Percentiles rank a stretch among this genome's conserved stretches.
Evolutionary conservation across 2,329 filamentous ascomycete genomes (phyloP).

Genomic region (Endoconidiophora polonica): DNA sequence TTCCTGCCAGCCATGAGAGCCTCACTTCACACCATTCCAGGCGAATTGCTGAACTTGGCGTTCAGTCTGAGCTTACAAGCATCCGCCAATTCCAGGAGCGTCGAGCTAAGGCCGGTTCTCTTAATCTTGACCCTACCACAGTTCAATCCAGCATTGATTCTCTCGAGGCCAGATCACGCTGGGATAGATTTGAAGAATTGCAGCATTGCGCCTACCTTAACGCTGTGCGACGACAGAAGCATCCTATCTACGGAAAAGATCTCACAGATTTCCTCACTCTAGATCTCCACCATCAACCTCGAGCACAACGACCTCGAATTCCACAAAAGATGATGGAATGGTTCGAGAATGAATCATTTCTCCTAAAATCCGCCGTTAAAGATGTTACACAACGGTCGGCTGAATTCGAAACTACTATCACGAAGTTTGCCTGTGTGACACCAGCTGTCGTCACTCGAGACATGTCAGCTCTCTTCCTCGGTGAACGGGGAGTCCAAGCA

Average conservation of each 20-base stretch:
- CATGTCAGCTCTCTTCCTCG: slow-evolving; percentile 50
- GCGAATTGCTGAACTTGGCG: slow-evolving; percentile 5
- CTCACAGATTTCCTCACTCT: slow-evolving; percentile 62
- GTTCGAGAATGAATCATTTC: slow-evolving; percentile 53
- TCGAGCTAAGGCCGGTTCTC: slow-evolving; percentile 34
- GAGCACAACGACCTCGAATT: slow-evolving; percentile 41
- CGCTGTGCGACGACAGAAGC: slow-evolving; percentile 60
- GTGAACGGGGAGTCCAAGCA: slow-evolving; percentile 37
- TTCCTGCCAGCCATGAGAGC: slow-evolving; percentile 29
- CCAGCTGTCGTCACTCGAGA: slow-evolving; percentile 75
- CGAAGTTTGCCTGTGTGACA: slow-evolving; percentile 83
- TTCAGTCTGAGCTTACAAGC: neutral
- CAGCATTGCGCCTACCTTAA: slow-evolving; percentile 71
- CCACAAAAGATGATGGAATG: slow-evolving; percentile 52
- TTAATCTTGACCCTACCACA: slow-evolving; percentile 44
- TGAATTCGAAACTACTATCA: slow-evolving; percentile 55
- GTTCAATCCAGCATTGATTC: slow-evolving; percentile 54
- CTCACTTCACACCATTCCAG: slow-evolving; percentile 37
- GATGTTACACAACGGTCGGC: slow-evolving; percentile 58
- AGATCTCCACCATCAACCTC: slow-evolving; percentile 39
- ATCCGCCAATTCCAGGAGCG: slow-evolving; percentile 2
- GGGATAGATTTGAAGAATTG: slow-evolving; percentile 57
- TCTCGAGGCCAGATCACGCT: slow-evolving; percentile 54
- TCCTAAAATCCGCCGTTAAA: slow-evolving; percentile 51
- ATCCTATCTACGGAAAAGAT: slow-evolving; percentile 64